Percentiles rank a stretch among this genome's conserved stretches.
phyloP scores from a whole-genome alignment of 805 yeast genomes.

The Brettanomyces anomalus region DNA sequence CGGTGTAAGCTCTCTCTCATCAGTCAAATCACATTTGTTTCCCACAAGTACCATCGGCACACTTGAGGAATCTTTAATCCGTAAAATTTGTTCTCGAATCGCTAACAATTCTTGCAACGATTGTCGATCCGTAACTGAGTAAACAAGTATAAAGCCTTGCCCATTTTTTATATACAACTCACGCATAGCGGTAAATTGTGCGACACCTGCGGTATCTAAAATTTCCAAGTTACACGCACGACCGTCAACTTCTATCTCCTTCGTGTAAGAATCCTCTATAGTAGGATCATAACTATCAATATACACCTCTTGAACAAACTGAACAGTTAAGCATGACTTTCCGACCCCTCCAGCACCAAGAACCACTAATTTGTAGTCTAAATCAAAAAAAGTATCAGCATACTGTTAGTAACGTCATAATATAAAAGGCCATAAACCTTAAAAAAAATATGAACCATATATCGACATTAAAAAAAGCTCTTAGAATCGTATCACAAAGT shows the following conservation, averaged over 20 bases:
- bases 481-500: no score
- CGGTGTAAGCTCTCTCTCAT: constrained; percentile 65
- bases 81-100: constrained; percentile 72
- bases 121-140: constrained; percentile 51
- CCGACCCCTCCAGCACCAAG: constrained; percentile 98
- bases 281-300: constrained; percentile 94
- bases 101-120: constrained; percentile 72
- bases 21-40: constrained; percentile 77
- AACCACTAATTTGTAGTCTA: constrained; percentile 83
- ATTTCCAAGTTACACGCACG: constrained; percentile 80
- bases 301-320: constrained; percentile 83
- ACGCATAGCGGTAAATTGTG: constrained; percentile 94
- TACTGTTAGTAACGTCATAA: constrained; percentile 5
- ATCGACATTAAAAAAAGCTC: no score
- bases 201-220: constrained; percentile 55
- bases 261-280: constrained; percentile 90
- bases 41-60: constrained; percentile 91
- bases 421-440: no score
- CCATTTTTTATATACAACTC: constrained; percentile 84
- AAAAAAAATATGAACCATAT: not conserved
- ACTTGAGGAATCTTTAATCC: constrained; percentile 66
- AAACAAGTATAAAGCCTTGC: constrained; percentile 56
- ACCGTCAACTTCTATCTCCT: constrained; percentile 81
- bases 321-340: constrained; percentile 87
- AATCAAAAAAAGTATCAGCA: not conserved